Conservation (phyloP, 192 early-diverging fungal species). For the Mortierella claussenii region DNA sequence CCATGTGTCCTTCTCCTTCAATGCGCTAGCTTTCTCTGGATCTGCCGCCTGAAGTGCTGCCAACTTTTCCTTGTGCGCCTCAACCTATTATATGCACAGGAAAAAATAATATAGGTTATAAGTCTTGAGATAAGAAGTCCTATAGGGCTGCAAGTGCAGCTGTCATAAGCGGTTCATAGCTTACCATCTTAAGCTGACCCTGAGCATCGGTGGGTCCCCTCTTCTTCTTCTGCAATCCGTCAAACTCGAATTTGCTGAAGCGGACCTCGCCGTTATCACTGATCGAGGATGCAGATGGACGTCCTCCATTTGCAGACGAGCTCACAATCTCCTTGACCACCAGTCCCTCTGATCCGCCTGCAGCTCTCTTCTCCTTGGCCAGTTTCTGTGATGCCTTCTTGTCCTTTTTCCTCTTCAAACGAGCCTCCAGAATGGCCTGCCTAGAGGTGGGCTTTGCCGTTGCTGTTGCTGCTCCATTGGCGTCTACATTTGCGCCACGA, state of each 20-base stretch:
- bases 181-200: constrained; percentile 69
- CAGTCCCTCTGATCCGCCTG: constrained; percentile 60
- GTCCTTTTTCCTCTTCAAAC: constrained; percentile 76
- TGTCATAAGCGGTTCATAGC: no score
- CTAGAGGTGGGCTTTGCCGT: constrained; percentile 64
- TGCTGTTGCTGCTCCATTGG: constrained; percentile 54
- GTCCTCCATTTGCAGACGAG: constrained; percentile 23
- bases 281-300: constrained; percentile 53
- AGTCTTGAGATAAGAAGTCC: no score
- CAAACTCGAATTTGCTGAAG: constrained; percentile 78
- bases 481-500: constrained; percentile 23
- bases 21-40: constrained; percentile 66
- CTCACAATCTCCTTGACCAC: constrained; percentile 51
- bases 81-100: constrained; percentile 44
- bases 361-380: constrained; percentile 67
- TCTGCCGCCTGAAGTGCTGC: constrained; percentile 73
- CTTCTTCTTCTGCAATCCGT: constrained; percentile 70
- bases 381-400: constrained; percentile 69
- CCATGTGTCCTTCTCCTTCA: constrained; percentile 88
- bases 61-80: constrained; percentile 81
- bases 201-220: constrained; percentile 71
- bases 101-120: background rate
- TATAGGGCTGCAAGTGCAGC: no score
- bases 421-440: constrained; percentile 81
- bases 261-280: constrained; percentile 66